Percentiles rank a stretch among this genome's conserved stretches.
Evolutionary conservation across 1,284 basidiomycete genomes (phyloP).

Genomic region (Grifola frondosa): DNA sequence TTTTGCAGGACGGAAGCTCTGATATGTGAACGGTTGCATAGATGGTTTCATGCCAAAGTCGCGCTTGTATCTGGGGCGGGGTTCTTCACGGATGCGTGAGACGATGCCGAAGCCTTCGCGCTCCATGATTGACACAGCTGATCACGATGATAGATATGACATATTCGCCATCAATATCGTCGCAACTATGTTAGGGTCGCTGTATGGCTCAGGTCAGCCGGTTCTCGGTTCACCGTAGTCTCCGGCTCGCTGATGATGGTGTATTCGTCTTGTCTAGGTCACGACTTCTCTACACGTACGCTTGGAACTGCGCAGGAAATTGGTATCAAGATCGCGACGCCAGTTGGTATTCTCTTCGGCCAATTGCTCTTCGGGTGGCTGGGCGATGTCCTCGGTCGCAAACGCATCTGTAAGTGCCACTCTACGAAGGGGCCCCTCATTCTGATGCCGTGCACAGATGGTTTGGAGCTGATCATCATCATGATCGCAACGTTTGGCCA

Average conservation of each 20-base stretch:
- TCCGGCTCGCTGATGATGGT: background rate
- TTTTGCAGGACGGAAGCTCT: too few relatives aligned
- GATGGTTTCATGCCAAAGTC: slow-evolving; percentile 66
- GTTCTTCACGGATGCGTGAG: slow-evolving; percentile 83
- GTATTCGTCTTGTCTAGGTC: background rate
- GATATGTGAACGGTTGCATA: slow-evolving; percentile 5
- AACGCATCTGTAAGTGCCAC: slow-evolving; percentile 60
- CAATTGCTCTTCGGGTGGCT: slow-evolving; percentile 74
- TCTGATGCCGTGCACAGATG: slow-evolving; percentile 51
- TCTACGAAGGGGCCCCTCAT: slow-evolving; percentile 19
- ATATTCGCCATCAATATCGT: slow-evolving; percentile 57
- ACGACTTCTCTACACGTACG: slow-evolving; percentile 22
- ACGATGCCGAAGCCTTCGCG: slow-evolving; percentile 7
- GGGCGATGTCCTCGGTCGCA: slow-evolving; percentile 70
- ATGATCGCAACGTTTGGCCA: slow-evolving; percentile 65
- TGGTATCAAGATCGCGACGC: slow-evolving; percentile 63
- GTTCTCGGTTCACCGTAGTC: background rate
- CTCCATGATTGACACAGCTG: background rate
- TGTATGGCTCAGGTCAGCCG: slow-evolving; percentile 46
- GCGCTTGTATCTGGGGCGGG: slow-evolving; percentile 76
- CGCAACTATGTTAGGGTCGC: slow-evolving; percentile 55
- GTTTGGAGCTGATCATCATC: slow-evolving; percentile 72
- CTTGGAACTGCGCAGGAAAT: slow-evolving; percentile 58
- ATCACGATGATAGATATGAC: slow-evolving; percentile 37
- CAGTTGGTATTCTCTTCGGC: slow-evolving; percentile 46